Conservation (phyloP, 371 early-diverging fungal genomes). For the Mucor racemosus region DNA sequence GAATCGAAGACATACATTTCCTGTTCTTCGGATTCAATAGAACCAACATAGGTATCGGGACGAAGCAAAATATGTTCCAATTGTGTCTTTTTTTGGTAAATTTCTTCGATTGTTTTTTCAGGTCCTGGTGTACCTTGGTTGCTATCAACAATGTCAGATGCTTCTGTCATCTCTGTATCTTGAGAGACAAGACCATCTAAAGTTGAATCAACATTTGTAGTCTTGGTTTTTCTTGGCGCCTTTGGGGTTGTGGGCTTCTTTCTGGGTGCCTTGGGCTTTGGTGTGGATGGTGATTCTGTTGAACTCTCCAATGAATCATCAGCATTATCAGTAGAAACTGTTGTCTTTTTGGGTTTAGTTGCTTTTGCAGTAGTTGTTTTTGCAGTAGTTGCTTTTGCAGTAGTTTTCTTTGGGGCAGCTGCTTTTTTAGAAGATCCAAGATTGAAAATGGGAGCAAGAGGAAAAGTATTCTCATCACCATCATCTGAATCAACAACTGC, state of each 20-base stretch:
- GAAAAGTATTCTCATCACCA: not conserved
- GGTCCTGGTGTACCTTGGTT: conserved; percentile 1
- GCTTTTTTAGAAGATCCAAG: not conserved
- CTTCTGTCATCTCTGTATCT: conserved; percentile 14
- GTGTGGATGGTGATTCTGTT: conserved; percentile 11
- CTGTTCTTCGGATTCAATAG: conserved; percentile 86
- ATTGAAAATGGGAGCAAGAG: not conserved
- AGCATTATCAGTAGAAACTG: not conserved
- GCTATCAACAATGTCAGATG: not conserved
- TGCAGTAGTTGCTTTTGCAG: not conserved
- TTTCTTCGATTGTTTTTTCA: conserved; percentile 84
- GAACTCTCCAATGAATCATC: not conserved
- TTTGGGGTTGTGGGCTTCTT: conserved; percentile 15
- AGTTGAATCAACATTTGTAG: not conserved
- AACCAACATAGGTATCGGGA: conserved; percentile 99
- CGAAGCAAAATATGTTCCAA: conserved; percentile 98
- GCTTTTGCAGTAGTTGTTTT: not conserved
- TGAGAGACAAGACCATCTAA: not conserved
- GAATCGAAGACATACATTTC: conserved; percentile 90
- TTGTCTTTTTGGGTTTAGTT: conserved; percentile 2
- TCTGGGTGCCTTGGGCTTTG: conserved; percentile 16
- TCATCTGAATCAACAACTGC: not conserved
- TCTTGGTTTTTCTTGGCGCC: not conserved
- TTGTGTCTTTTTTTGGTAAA: conserved; percentile 98
- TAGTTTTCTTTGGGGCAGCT: not conserved